Evolutionary conservation across 225 moss, liverwort and hornwort genomes (phyloP), one percentile per base, ranked within the genome.

Genomic region (Neckera pumila): DNA sequence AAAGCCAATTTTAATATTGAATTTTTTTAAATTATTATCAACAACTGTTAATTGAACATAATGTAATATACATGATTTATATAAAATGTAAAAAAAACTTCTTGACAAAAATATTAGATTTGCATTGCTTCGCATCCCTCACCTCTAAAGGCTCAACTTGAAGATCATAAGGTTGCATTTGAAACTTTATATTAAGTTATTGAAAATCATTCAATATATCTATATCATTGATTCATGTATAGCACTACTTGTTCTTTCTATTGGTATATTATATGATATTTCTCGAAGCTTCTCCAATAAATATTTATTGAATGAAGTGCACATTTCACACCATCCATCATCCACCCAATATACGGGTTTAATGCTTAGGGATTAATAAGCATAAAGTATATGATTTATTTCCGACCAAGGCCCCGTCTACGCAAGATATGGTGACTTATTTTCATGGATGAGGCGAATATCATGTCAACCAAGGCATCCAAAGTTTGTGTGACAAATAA

Each of bases 261-360:
- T 6, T 9, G 1, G 17, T 47, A 31, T 18, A 17, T 49, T 49
- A 3, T 1, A 8, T 47, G 14, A 47, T 49, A 49, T 12, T 75
- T 75, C 3, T 51, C 12, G 2, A 47, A 30, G 7, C 17, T 30
- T 47, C 17, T 47, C 47, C 31, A 74, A 47, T 74, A 4, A 47
- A 74, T 47, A 74, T 31, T 47, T 30, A 10, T 19, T 47, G 6
- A 13, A 25, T 70, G 26, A 71, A 71, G 5, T 25, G 15, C 9
- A 40, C 5, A 2, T 71, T 42, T 38, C 3, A 66, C 36, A 66
- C 6, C 66, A 66, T 40, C 2, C 3, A 70, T 2, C 6, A 34
- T 40, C 40, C 1, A 14, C 4, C 2, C 6, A 40, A 9, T 14
- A 0, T 28, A 6, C 16, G 10, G 15, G 1, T 45, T 28, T 28